phyloP scores from a whole-genome alignment of 106 monocot genomes.

The Dioscorea dumetorum region DNA sequence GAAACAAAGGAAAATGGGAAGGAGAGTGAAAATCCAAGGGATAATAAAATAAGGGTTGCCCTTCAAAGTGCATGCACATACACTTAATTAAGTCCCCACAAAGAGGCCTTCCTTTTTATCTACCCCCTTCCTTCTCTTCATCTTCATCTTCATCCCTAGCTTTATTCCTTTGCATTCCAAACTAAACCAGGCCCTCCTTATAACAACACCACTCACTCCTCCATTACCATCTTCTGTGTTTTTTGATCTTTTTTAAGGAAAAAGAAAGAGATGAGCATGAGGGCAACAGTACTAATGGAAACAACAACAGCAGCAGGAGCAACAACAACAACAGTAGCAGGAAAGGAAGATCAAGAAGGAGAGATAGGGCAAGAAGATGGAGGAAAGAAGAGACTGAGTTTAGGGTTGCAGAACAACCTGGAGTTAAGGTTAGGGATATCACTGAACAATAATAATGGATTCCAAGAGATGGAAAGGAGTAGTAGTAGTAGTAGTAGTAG shows the following conservation, averaged over 20 bases:
- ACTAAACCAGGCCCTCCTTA: no score
- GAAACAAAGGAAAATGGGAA: not conserved
- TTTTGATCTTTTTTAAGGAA: not conserved
- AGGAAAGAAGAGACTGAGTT: not conserved
- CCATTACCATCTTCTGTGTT: not conserved
- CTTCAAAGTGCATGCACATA: not conserved
- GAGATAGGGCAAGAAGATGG: conserved; percentile 2
- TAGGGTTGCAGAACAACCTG: conserved; percentile 6
- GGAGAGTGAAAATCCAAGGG: no score
- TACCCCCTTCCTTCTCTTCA: not conserved
- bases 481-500: no score
- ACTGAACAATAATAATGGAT: not conserved
- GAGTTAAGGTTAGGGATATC: conserved; percentile 25
- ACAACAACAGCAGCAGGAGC: not conserved
- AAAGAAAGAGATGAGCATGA: conserved; percentile 2
- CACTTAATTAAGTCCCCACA: conserved; percentile 18
- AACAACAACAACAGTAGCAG: not conserved
- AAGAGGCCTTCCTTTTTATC: conserved; percentile 13
- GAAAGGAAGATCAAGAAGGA: not conserved
- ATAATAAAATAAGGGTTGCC: not conserved
- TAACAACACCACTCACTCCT: not conserved
- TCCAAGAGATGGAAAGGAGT: conserved; percentile 3
- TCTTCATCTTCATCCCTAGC: no score
- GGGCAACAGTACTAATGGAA: conserved; percentile 7
- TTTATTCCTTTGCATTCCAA: not conserved